Evolutionary conservation across 108 stramenopile genomes (phyloP).

Genomic region (Pseudonitzschia multistriata): DNA sequence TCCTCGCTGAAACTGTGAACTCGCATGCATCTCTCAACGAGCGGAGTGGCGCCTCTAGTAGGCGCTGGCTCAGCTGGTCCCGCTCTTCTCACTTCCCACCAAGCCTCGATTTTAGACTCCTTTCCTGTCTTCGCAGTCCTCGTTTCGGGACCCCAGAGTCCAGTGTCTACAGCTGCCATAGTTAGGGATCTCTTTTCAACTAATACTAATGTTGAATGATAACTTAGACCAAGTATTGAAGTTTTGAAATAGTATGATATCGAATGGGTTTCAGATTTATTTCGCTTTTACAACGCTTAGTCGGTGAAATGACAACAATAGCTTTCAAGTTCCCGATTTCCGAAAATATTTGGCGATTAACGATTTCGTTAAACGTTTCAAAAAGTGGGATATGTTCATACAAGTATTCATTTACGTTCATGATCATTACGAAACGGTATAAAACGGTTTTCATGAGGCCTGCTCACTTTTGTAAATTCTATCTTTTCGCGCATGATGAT

Average conservation of each 20-base stretch:
- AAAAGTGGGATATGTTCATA: not conserved
- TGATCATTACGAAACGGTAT: not conserved
- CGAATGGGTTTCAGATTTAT: not conserved
- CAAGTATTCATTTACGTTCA: not conserved
- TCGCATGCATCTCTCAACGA: conserved; percentile 66
- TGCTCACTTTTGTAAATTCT: not conserved
- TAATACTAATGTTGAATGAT: too few relatives aligned
- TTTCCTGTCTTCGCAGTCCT: conserved; percentile 41
- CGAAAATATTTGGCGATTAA: not conserved
- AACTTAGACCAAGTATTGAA: too few relatives aligned
- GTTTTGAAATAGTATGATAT: not conserved
- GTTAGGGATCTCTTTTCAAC: conserved; percentile 10
- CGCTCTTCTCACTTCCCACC: conserved; percentile 53
- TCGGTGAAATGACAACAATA: not conserved
- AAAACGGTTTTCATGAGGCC: not conserved
- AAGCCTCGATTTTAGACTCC: conserved; percentile 52
- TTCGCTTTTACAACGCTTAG: not conserved
- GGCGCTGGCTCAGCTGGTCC: conserved; percentile 42
- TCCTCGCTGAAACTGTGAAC: conserved; percentile 45
- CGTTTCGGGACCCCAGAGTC: conserved; percentile 46
- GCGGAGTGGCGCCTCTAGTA: conserved; percentile 53
- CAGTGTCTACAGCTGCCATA: conserved; percentile 34
- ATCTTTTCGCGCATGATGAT: not conserved
- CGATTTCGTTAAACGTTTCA: not conserved
- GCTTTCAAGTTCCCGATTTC: not conserved